phyloP scores from a whole-genome alignment of 129 eudicot species.

The carrot (Daucus carota) region DH1_v3.0 NC_030381.2:46986001-46986500 shows the following conservation, averaged over 20 bases:
- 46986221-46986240: not conserved
- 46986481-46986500: not conserved
- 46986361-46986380: not conserved
- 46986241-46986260: not conserved
- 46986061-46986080: not conserved
- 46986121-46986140: not conserved
- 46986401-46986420: not conserved
- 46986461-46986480: not conserved
- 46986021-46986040: not conserved
- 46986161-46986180: not conserved
- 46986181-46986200: not conserved
- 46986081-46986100: not conserved
- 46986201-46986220: not conserved
- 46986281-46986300: not conserved
- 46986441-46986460: conserved; percentile 13
- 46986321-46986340: not conserved
- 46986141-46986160: not conserved
- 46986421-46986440: not conserved
- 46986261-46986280: not conserved
- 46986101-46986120: not conserved
- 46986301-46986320: not conserved
- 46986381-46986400: not conserved
- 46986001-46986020: not conserved
- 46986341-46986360: not conserved
- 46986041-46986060: not conserved